Evolutionary conservation across 805 yeast genomes (phyloP), one percentile per base, ranked within the genome.

Genomic region (Lipomyces orientalis): DNA sequence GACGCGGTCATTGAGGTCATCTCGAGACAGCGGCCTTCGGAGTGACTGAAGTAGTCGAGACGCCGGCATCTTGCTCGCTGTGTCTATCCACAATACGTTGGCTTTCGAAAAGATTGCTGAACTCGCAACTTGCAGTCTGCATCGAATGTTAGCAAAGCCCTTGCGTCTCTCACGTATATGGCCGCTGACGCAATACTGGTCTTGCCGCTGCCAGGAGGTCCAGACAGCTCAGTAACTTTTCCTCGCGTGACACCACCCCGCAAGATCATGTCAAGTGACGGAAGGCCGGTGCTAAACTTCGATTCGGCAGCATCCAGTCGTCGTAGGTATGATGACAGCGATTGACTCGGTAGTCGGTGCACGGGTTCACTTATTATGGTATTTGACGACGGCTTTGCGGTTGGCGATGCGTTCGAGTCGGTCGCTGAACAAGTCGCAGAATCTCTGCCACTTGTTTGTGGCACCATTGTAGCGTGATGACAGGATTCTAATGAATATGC

Each of bases 141-240:
- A 39, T 58, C 14, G 8, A 31, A 14, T 16, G 56, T 31, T 7
- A 31, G 25, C 16, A 58, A 19, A 43, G 1, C 33, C n/a, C 14
- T n/a, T 4, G 43, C 29, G 34, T 10, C 16, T n/a, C 56, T 16
- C 37, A 22, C n/a, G n/a, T n/a, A n/a, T n/a, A n/a, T n/a, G n/a
- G n/a, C n/a, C n/a, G n/a, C 70, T 33, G 37, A 68, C 71, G 58
- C 71, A 25, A 68, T 12, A 25, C 65, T 58, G 12, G 72, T 69
- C 64, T 69, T 69, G 8, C 72, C 72, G 25, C 62, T 56, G n/a
- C 72, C 72, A 6, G 69, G 65, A 31, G 70, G 70, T 6, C 72
- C 72, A 6, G 72, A 51, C 33, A 69, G 51, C 39, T 69, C 72
- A 14, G 63, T 60, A 25, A 69, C 63, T 35, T 64, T 67, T 29